These are phyloP conservation scores for Ceratocystis papillata DNA, from an alignment of 2,329 filamentous ascomycete genomes.

Conservation along the genomic window DNA sequence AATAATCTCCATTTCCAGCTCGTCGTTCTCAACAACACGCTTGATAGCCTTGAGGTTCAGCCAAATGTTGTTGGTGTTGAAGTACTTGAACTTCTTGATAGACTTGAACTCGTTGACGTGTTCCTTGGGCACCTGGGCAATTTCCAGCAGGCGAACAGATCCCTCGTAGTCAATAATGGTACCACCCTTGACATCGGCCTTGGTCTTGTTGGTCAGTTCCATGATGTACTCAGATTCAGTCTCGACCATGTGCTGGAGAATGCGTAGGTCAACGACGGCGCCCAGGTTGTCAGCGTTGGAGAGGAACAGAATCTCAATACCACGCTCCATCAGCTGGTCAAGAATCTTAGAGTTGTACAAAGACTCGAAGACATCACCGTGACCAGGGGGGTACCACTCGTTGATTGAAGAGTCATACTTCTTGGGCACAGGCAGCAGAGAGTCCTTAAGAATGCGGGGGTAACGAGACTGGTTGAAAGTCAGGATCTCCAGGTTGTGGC, in stretches of 20 bases:
- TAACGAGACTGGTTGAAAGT: slow-evolving; percentile 99
- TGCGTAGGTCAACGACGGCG: slow-evolving; percentile 92
- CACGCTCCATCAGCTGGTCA: slow-evolving; percentile 87
- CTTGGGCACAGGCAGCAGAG: slow-evolving; percentile 90
- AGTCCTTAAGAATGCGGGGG: slow-evolving; percentile 97
- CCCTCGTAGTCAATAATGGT: slow-evolving; percentile 99
- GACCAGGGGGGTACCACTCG: slow-evolving; percentile 97
- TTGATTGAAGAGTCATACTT: slow-evolving; percentile 73
- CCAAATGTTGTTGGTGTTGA: slow-evolving; percentile 99
- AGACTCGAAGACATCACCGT: slow-evolving; percentile 99
- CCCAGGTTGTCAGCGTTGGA: slow-evolving; percentile 99
- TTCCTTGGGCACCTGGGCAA: slow-evolving; percentile 98
- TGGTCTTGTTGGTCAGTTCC: slow-evolving; percentile 99
- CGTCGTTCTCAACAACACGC: slow-evolving; percentile 95
- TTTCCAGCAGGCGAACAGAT: slow-evolving; percentile 90
- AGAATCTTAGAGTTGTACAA: slow-evolving; percentile 98
- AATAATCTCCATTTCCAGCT: slow-evolving; percentile 99
- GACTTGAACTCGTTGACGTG: slow-evolving; percentile 99
- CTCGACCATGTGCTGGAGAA: slow-evolving; percentile 99
- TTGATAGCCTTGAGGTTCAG: slow-evolving; percentile 96
- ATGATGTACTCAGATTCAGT: slow-evolving; percentile 97
- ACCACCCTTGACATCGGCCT: slow-evolving; percentile 99
- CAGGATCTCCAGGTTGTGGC: slow-evolving; percentile 97
- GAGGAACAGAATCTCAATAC: slow-evolving; percentile 95
- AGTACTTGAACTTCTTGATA: slow-evolving; percentile 99